phyloP scores from a whole-genome alignment of 495 filamentous ascomycete species.

The Annulohypoxylon nitens region DNA sequence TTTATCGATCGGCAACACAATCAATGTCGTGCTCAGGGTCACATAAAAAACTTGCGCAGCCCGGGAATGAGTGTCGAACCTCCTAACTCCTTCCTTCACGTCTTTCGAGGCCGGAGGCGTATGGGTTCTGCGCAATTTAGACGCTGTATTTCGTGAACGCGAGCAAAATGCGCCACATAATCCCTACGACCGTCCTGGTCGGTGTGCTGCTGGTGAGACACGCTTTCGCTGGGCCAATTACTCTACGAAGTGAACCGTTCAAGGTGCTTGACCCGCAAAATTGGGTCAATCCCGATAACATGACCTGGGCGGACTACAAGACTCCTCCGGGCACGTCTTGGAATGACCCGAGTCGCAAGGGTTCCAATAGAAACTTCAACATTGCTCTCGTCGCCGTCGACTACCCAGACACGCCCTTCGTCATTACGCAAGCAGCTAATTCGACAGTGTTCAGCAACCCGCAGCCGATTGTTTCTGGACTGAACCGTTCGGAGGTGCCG shows the following conservation, averaged over 20 bases:
- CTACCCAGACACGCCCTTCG: slow-evolving; percentile 55
- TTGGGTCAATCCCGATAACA: slow-evolving; percentile 59
- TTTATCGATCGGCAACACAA: slow-evolving; percentile 31
- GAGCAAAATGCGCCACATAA: slow-evolving; percentile 40
- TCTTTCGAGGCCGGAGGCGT: slow-evolving; percentile 22
- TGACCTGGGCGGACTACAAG: slow-evolving; percentile 59
- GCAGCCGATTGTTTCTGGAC: slow-evolving; percentile 42
- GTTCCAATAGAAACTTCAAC: slow-evolving; percentile 55
- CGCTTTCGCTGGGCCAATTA: slow-evolving; percentile 37
- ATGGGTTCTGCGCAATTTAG: slow-evolving; percentile 1
- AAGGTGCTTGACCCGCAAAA: slow-evolving; percentile 55
- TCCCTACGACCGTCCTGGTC: slow-evolving; percentile 33
- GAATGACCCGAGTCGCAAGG: slow-evolving; percentile 52
- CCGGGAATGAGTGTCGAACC: background rate
- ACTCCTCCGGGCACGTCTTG: slow-evolving; percentile 53
- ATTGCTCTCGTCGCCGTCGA: slow-evolving; percentile 60
- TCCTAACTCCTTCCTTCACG: slow-evolving; percentile 24
- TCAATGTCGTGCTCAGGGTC: slow-evolving; percentile 11
- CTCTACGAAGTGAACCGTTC: slow-evolving; percentile 51
- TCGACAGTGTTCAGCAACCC: slow-evolving; percentile 60
- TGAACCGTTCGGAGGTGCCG: slow-evolving; percentile 55
- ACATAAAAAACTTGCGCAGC: slow-evolving; percentile 32
- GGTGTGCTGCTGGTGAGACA: slow-evolving; percentile 28
- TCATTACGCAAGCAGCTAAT: slow-evolving; percentile 51
- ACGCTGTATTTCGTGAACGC: slow-evolving; percentile 31